These are phyloP conservation scores for Neoboletus subvelutipes DNA, from an alignment of 768 basidiomycete genomes.

Conservation along the genomic window DNA sequence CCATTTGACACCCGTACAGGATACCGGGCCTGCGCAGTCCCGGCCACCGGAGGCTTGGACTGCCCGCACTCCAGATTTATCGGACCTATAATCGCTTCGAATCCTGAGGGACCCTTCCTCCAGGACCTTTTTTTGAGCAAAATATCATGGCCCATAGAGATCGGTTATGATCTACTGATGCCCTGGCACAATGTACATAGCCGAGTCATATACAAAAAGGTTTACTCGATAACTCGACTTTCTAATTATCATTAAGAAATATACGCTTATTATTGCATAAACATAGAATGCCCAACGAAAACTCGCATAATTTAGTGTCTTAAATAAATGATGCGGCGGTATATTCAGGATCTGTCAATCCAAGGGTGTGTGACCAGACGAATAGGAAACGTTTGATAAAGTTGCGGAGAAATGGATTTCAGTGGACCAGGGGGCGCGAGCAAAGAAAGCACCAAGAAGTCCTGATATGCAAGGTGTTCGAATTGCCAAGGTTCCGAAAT, in stretches of 20 bases:
- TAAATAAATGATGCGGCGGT: constrained; percentile 15
- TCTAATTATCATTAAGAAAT: constrained; percentile 12
- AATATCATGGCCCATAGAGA: not conserved
- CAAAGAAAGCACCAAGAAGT: constrained; percentile 56
- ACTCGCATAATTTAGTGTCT: constrained; percentile 12
- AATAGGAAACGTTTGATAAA: constrained; percentile 54
- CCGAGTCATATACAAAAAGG: not conserved
- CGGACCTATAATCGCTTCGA: too few relatives aligned
- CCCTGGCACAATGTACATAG: not conserved
- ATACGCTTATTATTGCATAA: not conserved
- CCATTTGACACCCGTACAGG: not conserved
- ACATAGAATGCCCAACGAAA: constrained; percentile 2
- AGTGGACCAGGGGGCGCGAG: constrained; percentile 37
- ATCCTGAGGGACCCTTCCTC: not conserved
- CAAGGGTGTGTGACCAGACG: constrained; percentile 63
- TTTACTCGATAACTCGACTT: not conserved
- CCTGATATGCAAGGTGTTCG: constrained; percentile 37
- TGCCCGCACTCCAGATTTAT: not conserved
- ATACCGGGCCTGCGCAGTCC: not conserved
- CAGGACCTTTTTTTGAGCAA: not conserved
- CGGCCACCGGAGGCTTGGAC: not conserved
- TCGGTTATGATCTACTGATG: not conserved
- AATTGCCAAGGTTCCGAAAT: not conserved
- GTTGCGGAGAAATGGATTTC: constrained; percentile 35
- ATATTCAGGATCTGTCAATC: constrained; percentile 28